These are phyloP conservation scores for Schizosaccharomyces versatilis DNA, from an alignment of 1,139 yeast species.

Conservation along the genomic window DNA sequence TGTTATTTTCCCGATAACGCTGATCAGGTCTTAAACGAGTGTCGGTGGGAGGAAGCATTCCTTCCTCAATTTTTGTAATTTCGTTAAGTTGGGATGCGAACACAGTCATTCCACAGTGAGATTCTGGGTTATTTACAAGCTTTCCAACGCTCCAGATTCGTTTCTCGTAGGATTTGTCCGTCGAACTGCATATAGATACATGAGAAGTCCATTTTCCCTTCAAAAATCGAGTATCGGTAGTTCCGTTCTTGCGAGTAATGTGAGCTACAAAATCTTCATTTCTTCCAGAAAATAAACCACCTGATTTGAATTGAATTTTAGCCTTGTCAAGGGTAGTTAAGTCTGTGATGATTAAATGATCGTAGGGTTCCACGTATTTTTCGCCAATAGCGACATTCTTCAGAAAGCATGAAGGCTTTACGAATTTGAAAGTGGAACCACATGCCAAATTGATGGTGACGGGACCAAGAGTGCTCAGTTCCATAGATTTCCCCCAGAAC, in stretches of 20 bases:
- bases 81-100: constrained; percentile 69
- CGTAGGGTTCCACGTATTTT: constrained; percentile 74
- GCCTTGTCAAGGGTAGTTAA: constrained; percentile 51
- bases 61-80: constrained; percentile 46
- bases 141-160: constrained; percentile 45
- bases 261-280: constrained; percentile 49
- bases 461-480: constrained; percentile 53
- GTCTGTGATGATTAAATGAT: constrained; percentile 37
- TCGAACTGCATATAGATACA: constrained; percentile 23
- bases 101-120: constrained; percentile 65
- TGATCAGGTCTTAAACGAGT: constrained; percentile 80
- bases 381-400: constrained; percentile 88
- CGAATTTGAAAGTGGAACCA: constrained; percentile 34
- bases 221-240: constrained; percentile 23
- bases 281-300: constrained; percentile 62
- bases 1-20: constrained; percentile 44
- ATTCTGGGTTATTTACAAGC: constrained; percentile 34
- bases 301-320: constrained; percentile 48
- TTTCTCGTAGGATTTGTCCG: constrained; percentile 13
- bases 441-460: constrained; percentile 11
- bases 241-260: constrained; percentile 25
- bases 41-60: constrained; percentile 56
- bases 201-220: constrained; percentile 63
- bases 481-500: constrained; percentile 88
- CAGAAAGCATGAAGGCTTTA: constrained; percentile 59